Conservation (phyloP, 495 filamentous ascomycete species). For the Neurospora pannonica region DNA sequence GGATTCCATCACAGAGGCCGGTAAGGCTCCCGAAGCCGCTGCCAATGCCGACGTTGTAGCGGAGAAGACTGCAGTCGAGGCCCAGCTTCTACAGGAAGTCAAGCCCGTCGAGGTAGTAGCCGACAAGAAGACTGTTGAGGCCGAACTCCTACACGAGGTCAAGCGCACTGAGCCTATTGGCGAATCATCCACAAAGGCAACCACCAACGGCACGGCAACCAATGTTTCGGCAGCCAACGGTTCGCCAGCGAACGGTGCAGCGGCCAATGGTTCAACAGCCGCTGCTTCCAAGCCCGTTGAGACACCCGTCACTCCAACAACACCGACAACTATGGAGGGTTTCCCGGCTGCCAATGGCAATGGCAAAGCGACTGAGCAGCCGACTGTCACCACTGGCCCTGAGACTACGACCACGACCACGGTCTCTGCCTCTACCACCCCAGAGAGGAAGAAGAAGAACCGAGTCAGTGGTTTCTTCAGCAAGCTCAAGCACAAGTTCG, state of each 20-base stretch:
- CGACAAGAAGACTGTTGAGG: slow-evolving; percentile 67
- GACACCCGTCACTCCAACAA: not conserved
- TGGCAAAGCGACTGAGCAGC: slow-evolving; percentile 10
- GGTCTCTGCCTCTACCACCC: slow-evolving; percentile 18
- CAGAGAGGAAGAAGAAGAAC: slow-evolving; percentile 50
- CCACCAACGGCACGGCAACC: not conserved
- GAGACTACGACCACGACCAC: slow-evolving; percentile 23
- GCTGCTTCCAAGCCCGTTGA: slow-evolving; percentile 3
- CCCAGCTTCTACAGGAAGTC: slow-evolving; percentile 50
- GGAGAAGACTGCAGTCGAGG: slow-evolving; percentile 72
- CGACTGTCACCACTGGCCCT: slow-evolving; percentile 13
- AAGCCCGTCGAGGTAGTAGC: slow-evolving; percentile 44
- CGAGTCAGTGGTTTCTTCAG: slow-evolving; percentile 48
- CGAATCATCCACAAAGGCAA: slow-evolving; percentile 12
- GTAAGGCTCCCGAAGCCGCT: slow-evolving; percentile 59
- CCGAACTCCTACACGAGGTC: slow-evolving; percentile 40
- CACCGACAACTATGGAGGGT: not conserved
- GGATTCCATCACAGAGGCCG: slow-evolving; percentile 59
- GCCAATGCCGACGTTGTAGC: slow-evolving; percentile 56
- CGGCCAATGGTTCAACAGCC: not conserved
- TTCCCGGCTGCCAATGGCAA: not conserved
- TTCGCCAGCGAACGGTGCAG: not conserved
- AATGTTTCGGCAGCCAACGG: not conserved
- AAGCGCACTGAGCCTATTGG: slow-evolving; percentile 8
- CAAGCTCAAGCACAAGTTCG: slow-evolving; percentile 49